Evolutionary conservation across 352 stramenopile species (phyloP).

Genomic region (Blastocystis sp.): DNA sequence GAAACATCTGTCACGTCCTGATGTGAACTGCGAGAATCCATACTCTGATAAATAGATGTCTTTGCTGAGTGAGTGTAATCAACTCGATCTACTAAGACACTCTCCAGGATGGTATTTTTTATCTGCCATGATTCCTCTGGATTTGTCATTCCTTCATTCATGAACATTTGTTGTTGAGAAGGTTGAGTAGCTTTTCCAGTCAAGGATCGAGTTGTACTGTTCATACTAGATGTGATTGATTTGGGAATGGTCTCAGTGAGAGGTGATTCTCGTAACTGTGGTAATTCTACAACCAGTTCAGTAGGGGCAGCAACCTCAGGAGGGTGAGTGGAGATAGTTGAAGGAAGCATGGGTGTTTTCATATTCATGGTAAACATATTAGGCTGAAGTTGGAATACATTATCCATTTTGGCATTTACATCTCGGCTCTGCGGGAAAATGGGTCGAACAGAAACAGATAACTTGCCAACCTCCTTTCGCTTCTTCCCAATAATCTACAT

Average conservation of each 20-base stretch:
- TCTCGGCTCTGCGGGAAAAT: slow-evolving; percentile 47
- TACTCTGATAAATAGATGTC: neutral
- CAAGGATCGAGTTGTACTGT: neutral
- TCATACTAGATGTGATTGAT: neutral
- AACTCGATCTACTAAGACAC: neutral
- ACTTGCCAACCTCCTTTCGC: neutral
- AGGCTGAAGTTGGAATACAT: slow-evolving; percentile 16
- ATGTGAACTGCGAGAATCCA: neutral
- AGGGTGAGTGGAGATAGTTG: neutral
- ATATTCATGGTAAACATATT: neutral
- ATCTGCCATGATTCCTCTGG: neutral
- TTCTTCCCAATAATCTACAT: neutral
- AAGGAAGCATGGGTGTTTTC: neutral
- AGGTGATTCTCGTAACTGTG: neutral
- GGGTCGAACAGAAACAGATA: neutral
- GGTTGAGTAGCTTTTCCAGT: neutral
- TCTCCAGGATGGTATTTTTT: neutral
- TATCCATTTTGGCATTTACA: neutral
- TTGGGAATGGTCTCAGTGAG: neutral
- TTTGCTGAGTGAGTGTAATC: neutral
- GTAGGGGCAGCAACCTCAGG: neutral
- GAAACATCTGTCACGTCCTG: neutral
- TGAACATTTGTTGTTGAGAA: neutral
- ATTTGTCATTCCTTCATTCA: neutral
- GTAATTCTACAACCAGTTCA: neutral